Base-by-base conservation (phyloP, 2,329 filamentous ascomycete species). In the Pseudocercospora crystallina region DNA sequence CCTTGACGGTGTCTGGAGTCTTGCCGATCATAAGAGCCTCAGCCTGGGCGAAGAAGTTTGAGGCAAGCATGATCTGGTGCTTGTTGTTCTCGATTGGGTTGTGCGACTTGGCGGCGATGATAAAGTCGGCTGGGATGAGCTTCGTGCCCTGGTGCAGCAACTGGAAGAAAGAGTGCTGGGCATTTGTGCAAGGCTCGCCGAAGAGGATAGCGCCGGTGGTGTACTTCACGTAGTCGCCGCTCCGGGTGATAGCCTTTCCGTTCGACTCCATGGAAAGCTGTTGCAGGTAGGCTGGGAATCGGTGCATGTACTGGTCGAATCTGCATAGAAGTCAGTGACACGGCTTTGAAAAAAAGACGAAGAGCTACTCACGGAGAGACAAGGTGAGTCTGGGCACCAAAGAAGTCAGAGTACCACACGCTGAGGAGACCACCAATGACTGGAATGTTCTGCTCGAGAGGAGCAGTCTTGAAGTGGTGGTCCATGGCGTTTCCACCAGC, bases 131-230 rank as follows among this genome's bases (percentile, higher is more conserved):
- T 12, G 94, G 94, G 70, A 99, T 97, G 67, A 99, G 85, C 83
- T 97, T 97, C 65, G 94, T 99, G 67, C 94, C 94, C 76, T 99
- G 94, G 81, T 99, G 94, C 53, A 99, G 85, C 41, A 99, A 86
- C 82, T 99, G 94, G 86, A 95, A 99, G 85, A 99, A 99, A 55
- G 94, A 97, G 83, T 99, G 94, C 79, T 99, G 94, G 38, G 94
- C 94, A 71, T 99, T 99, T 72, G 94, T 99, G 75, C 90, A 95
- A 47, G 94, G 94, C 80, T 99, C 94, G 69, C 94, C 94, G 70
- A 99, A 99, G 58, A 99, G 79, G 69, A 99, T 92, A 47, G 94
- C 84, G 42, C 94, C 92, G 33, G 94, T 99, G 51, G 91, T 96
- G 80, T 99, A 99, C 78, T 96, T 96, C 69, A 95, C 91, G 54